Evolutionary conservation across 768 basidiomycete genomes (phyloP), one percentile per base, ranked within the genome.

Genomic region (Boletus eberwhitei): DNA sequence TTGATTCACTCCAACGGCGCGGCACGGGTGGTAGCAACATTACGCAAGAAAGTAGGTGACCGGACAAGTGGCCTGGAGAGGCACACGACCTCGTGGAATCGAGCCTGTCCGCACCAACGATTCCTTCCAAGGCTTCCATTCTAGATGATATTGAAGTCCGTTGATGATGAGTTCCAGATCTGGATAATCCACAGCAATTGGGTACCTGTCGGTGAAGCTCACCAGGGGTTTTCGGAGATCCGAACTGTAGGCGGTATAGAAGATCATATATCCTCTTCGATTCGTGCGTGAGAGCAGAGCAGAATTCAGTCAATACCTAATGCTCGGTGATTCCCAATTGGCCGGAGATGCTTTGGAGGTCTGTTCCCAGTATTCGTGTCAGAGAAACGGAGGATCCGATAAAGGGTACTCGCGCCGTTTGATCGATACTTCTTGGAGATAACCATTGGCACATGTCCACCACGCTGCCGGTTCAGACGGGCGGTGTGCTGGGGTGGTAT

Each of bases 101-200:
- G 44, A 54, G 29, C 50, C 45, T 46, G 53, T 56, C 47, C 35
- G 7, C 31, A 51, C 29, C n/a, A 48, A 48, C 41, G 53, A 46
- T 17, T 44, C 9, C 47, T 65, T 63, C n/a, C n/a, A n/a, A n/a
- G n/a, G n/a, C n/a, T n/a, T n/a, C 65, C 60, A 65, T 67, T 62
- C 53, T 55, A 50, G 56, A 62, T 5, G 35, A 55, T 59, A 56
- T 59, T 50, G 53, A 54, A 53, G 49, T 57, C 57, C 50, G 53
- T 54, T 35, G 35, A 46, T 34, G 39, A 50, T 37, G 42, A 42
- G 47, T 29, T 39, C 58, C 50, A 35, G 55, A 60, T 66, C 44
- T 50, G 55, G 48, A n/a, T 38, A 34, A 40, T 46, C 38, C 19
- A 6, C 21, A 41, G 53, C 36, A 39, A 53, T 1, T n/a, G 26